Percentiles rank a stretch among this genome's conserved stretches.
Conservation (phyloP, 2,329 filamentous ascomycete species). For the Fonsecaea pedrosoi region DNA sequence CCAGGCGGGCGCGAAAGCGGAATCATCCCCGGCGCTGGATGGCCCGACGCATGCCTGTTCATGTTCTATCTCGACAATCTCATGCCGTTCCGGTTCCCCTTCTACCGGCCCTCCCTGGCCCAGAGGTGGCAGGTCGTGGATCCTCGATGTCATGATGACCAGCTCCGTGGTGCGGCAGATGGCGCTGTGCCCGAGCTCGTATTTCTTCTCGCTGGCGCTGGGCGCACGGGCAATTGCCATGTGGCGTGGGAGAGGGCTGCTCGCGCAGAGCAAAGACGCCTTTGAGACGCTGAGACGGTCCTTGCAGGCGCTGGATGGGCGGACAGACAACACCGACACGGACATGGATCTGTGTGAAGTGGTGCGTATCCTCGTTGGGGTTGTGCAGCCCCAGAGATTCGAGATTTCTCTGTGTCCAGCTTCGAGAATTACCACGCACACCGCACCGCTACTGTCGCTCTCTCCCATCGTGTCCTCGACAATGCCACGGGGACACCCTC, state of each 20-base stretch:
- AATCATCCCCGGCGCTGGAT: slow-evolving; percentile 18
- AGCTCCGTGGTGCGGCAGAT: slow-evolving; percentile 66
- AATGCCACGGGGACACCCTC: background rate
- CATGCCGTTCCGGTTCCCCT: slow-evolving; percentile 68
- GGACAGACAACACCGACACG: slow-evolving; percentile 35
- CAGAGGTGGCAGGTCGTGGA: slow-evolving; percentile 67
- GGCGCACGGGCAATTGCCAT: slow-evolving; percentile 17
- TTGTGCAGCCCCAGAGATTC: slow-evolving; percentile 48
- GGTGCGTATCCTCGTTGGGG: slow-evolving; percentile 44
- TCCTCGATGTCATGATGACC: slow-evolving; percentile 63
- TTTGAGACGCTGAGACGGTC: slow-evolving; percentile 35
- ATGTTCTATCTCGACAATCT: slow-evolving; percentile 69
- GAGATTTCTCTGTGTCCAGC: slow-evolving; percentile 43
- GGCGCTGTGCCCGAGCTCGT: slow-evolving; percentile 62
- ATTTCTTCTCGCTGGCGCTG: slow-evolving; percentile 59
- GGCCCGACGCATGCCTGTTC: slow-evolving; percentile 48
- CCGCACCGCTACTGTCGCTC: slow-evolving; percentile 44
- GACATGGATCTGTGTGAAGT: slow-evolving; percentile 13
- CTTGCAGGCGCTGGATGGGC: slow-evolving; percentile 37
- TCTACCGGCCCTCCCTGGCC: slow-evolving; percentile 64
- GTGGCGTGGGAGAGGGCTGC: slow-evolving; percentile 19
- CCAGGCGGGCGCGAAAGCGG: slow-evolving; percentile 17
- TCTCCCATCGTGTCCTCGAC: slow-evolving; percentile 28
- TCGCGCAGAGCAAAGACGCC: slow-evolving; percentile 26
- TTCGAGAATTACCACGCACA: slow-evolving; percentile 48